Percentiles rank a stretch among this genome's conserved stretches.
Conservation (phyloP, 495 filamentous ascomycete species). For the Aspergillus carlsbadensis region DNA sequence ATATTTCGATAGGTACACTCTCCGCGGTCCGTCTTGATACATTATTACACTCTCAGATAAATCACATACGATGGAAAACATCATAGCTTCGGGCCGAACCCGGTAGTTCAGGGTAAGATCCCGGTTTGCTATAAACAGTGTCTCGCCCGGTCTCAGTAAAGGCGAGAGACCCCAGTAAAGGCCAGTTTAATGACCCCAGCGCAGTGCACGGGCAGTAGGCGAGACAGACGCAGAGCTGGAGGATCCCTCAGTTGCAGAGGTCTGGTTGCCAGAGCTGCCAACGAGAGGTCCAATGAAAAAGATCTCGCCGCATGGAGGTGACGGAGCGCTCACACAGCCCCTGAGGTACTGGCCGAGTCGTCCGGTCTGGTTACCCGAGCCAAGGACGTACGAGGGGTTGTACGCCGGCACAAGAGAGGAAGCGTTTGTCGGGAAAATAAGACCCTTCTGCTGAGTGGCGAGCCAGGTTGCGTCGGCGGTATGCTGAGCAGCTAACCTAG, state of each 20-base stretch:
- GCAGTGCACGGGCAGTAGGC: slow-evolving; percentile 4
- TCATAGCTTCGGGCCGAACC: no score
- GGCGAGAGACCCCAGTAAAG: no score
- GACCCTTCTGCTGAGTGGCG: slow-evolving; percentile 22
- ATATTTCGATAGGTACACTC: no score
- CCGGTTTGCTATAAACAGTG: no score
- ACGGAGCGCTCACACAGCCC: slow-evolving; percentile 26
- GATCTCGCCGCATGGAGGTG: slow-evolving; percentile 21
- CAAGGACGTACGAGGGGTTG: slow-evolving; percentile 25
- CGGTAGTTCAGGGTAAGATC: no score
- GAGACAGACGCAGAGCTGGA: slow-evolving; percentile 13
- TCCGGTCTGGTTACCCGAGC: slow-evolving; percentile 22
- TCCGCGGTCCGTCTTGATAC: no score
- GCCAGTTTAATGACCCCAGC: no score
- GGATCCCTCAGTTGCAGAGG: not conserved
- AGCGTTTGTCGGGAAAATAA: slow-evolving; percentile 27
- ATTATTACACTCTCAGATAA: no score
- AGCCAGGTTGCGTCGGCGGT: slow-evolving; percentile 25
- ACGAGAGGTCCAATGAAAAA: slow-evolving; percentile 27
- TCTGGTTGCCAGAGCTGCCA: slow-evolving; percentile 16
- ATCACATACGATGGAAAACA: no score
- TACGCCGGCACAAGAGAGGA: slow-evolving; percentile 27
- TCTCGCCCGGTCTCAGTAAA: no score
- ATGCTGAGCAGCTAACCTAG: slow-evolving; percentile 34
- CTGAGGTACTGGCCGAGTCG: slow-evolving; percentile 29